Percentiles rank a stretch among this genome's conserved stretches.
Conservation (phyloP, 73 alveolate genomes). For the Stentor coeruleus region DNA sequence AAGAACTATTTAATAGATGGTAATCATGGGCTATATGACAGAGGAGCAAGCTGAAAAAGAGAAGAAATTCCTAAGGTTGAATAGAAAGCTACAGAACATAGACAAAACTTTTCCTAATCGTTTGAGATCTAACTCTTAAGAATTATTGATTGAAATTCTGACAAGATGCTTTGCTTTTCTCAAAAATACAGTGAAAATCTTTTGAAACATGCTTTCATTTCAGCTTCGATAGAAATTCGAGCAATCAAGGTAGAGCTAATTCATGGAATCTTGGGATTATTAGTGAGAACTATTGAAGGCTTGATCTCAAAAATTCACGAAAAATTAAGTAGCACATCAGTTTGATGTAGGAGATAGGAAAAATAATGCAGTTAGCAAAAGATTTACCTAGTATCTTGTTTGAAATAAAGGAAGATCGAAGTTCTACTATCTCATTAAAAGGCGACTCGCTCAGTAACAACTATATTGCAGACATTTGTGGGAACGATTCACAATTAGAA, state of each 20-base stretch:
- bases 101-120: neutral
- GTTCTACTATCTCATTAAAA: constrained; percentile 66
- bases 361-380: constrained; percentile 38
- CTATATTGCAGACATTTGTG: constrained; percentile 82
- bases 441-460: constrained; percentile 96
- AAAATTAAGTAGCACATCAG: constrained; percentile 64
- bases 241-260: constrained; percentile 82
- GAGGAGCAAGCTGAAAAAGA: neutral
- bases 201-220: constrained; percentile 91
- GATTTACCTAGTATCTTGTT: constrained; percentile 53
- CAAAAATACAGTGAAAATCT: constrained; percentile 29
- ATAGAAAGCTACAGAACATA: neutral
- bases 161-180: constrained; percentile 6
- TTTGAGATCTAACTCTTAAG: neutral
- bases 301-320: constrained; percentile 61
- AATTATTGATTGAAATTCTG: neutral
- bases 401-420: constrained; percentile 61
- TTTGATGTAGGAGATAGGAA: constrained; percentile 89
- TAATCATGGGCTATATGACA: neutral
- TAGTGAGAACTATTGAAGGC: constrained; percentile 93
- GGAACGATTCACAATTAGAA: constrained; percentile 72
- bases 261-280: constrained; percentile 84
- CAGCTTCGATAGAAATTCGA: constrained; percentile 74
- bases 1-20: neutral
- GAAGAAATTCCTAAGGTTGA: neutral